Evolutionary conservation across 1,284 basidiomycete species (phyloP).

Genomic region (Ustilago loliicola): DNA sequence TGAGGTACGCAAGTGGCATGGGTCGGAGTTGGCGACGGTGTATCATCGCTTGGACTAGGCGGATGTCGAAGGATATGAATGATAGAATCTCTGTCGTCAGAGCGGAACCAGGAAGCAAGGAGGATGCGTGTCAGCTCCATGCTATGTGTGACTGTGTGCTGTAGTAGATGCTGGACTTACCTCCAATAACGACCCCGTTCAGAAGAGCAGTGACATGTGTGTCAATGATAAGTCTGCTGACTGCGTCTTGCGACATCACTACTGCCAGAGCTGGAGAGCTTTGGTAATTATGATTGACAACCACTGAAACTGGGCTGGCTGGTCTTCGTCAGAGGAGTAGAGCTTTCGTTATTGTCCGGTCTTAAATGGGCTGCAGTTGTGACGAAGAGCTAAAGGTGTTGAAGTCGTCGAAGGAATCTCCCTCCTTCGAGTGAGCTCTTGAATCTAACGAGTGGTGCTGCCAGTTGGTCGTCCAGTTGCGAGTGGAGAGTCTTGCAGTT

Average conservation of each 20-base stretch:
- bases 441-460: no score
- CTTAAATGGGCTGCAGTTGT: no score
- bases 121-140: background rate
- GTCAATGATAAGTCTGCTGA: slow-evolving; percentile 18
- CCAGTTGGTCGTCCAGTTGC: no score
- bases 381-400: no score
- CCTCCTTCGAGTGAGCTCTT: no score
- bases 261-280: background rate
- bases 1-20: slow-evolving; percentile 31
- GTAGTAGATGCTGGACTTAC: slow-evolving; percentile 6
- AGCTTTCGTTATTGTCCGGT: no score
- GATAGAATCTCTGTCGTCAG: slow-evolving; percentile 32
- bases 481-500: no score
- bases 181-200: slow-evolving; percentile 26
- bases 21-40: slow-evolving; percentile 14
- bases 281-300: background rate
- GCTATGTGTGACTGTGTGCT: background rate
- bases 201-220: slow-evolving; percentile 33
- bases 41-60: slow-evolving; percentile 23
- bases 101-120: background rate
- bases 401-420: no score
- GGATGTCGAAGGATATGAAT: slow-evolving; percentile 31
- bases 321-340: no score
- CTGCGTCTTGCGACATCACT: background rate
- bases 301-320: no score